Conservation (phyloP, 768 basidiomycete species). For the Hirschioporus abietinus region DNA sequence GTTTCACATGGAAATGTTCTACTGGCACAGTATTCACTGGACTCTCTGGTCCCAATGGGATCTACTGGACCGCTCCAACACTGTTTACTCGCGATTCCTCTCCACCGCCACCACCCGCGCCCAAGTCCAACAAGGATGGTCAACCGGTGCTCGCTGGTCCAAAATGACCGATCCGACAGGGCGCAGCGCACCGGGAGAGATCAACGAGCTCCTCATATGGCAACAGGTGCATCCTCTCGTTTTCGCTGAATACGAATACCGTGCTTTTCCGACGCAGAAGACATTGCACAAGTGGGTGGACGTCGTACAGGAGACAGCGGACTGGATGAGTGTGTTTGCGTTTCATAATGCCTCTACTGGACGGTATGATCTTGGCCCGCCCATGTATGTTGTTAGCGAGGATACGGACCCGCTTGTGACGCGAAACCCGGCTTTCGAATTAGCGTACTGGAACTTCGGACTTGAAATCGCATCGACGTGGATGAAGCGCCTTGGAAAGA, state of each 20-base stretch:
- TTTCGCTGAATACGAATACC: slow-evolving; percentile 55
- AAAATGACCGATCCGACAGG: slow-evolving; percentile 62
- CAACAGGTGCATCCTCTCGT: slow-evolving; percentile 56
- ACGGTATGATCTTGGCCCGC: slow-evolving; percentile 53
- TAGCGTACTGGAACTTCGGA: slow-evolving; percentile 53
- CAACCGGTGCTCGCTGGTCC: slow-evolving; percentile 53
- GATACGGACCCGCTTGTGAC: slow-evolving; percentile 52
- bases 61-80: slow-evolving; percentile 39
- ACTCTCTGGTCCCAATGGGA: slow-evolving; percentile 59
- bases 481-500: slow-evolving; percentile 38
- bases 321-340: slow-evolving; percentile 57
- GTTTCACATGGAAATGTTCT: slow-evolving; percentile 59
- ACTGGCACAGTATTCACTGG: slow-evolving; percentile 58
- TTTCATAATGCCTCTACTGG: slow-evolving; percentile 43
- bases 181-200: slow-evolving; percentile 51
- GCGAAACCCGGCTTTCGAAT: slow-evolving; percentile 51
- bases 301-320: slow-evolving; percentile 47
- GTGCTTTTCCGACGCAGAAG: slow-evolving; percentile 32
- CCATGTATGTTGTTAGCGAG: slow-evolving; percentile 51
- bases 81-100: slow-evolving; percentile 45
- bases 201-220: slow-evolving; percentile 61
- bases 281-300: slow-evolving; percentile 46
- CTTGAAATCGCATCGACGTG: slow-evolving; percentile 43
- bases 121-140: slow-evolving; percentile 47
- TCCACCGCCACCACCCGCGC: slow-evolving; percentile 39